Percentiles rank a stretch among this genome's conserved stretches.
Conservation (phyloP, 148 eudicot genomes). For the Chenopodium formosanum region DNA sequence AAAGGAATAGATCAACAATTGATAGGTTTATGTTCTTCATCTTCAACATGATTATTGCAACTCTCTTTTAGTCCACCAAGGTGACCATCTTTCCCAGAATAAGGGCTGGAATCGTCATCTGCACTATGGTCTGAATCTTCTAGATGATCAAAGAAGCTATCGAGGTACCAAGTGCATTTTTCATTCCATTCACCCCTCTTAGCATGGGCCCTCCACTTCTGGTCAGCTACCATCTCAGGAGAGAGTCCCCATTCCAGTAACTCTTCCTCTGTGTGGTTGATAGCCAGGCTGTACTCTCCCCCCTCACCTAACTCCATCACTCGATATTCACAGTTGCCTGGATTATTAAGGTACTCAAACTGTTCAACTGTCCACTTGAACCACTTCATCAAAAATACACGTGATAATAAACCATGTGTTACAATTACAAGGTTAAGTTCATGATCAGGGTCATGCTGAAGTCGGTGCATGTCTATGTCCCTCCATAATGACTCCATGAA, state of each 20-base stretch:
- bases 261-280: constrained; percentile 65
- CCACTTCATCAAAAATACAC: constrained; percentile 87
- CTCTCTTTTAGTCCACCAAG: not conserved
- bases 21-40: constrained; percentile 19
- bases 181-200: constrained; percentile 63
- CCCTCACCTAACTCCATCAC: constrained; percentile 69
- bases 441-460: constrained; percentile 46
- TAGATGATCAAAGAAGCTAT: constrained; percentile 63
- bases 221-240: constrained; percentile 78
- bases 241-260: constrained; percentile 83
- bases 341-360: constrained; percentile 67
- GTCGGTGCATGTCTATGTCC: constrained; percentile 86
- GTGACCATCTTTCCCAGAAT: constrained; percentile 4
- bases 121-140: constrained; percentile 39
- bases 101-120: constrained; percentile 28
- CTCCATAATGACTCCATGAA: constrained; percentile 94
- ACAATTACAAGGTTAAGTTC: constrained; percentile 75
- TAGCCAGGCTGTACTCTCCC: constrained; percentile 87
- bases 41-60: constrained; percentile 10
- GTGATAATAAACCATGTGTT: constrained; percentile 75
- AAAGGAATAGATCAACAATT: constrained; percentile 20
- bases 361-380: constrained; percentile 94
- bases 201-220: constrained; percentile 59
- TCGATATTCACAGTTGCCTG: constrained; percentile 61
- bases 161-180: constrained; percentile 65